A percentile compares a stretch with the other conserved stretches of the same genome.
Conservation (phyloP, 306 rosid genomes). For the Biancaea sappan region DNA sequence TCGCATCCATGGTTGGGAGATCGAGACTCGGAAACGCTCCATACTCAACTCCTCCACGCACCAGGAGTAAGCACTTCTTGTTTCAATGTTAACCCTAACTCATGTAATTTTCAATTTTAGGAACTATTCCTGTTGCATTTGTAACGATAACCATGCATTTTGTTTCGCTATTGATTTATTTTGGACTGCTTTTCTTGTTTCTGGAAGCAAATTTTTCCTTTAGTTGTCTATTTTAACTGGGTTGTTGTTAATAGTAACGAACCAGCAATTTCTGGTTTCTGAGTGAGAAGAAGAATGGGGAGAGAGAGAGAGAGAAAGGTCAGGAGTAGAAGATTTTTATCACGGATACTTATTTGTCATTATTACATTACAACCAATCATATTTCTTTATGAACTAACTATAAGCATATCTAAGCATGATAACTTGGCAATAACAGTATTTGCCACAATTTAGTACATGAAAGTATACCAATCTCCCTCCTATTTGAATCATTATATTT, state of each 20-base stretch:
- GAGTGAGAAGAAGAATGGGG: neutral
- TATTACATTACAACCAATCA: neutral
- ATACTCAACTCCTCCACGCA: conserved; percentile 71
- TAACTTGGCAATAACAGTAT: neutral
- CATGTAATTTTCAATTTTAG: neutral
- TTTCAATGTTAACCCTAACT: conserved; percentile 27
- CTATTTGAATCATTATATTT: neutral
- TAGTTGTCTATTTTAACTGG: neutral
- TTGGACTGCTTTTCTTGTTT: neutral
- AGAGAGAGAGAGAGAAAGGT: neutral
- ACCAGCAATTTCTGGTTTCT: neutral
- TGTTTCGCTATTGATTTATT: neutral
- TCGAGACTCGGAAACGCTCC: conserved; percentile 71
- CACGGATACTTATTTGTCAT: neutral
- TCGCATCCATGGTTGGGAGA: conserved; percentile 83
- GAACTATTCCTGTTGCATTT: neutral
- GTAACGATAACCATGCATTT: neutral
- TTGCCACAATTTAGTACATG: neutral
- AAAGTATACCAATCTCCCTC: neutral
- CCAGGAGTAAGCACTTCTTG: conserved; percentile 45
- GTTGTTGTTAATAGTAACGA: neutral
- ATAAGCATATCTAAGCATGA: neutral
- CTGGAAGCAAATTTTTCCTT: neutral
- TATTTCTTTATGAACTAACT: neutral
- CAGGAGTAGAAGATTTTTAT: neutral